Base-by-base conservation (phyloP, 129 eudicot species). In the Mikania micrantha region DNA sequence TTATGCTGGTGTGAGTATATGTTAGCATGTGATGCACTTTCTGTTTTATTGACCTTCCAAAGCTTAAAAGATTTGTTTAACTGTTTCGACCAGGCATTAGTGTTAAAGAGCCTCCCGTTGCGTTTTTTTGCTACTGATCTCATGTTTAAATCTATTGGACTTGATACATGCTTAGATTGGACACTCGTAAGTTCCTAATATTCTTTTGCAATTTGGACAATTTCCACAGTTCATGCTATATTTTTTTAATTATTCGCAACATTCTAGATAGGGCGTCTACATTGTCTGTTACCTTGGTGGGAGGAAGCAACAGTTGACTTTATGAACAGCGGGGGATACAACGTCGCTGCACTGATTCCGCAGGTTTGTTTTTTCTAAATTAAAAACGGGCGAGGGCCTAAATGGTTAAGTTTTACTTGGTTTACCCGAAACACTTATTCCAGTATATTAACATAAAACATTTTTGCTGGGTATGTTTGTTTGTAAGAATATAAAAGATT, bases 281-380 rank as follows among this genome's bases (percentile, higher is more conserved):
- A 86, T 83, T 89, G 96, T 68, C 75, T 75, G 11, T 57, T 93
- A 60, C 99, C 99, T 25, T 89, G 99, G 99, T 93, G 99, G 99
- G 95, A 74, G 48, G 96, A 93, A 15, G 81, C 90, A n/a, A 88
- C 96, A 19, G 95, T 93, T 12, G 79, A 81, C 70, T 93, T 93
- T 71, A 93, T 93, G 90, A 82, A 73, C 38, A 84, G 96, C 56
- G 99, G 99, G 34, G 99, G 99, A 24, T 93, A 89, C 75, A 81
- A 86, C 38, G 93, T 93, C 68, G 16, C 81, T 66, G 20, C 84
- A 29, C 86, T 74, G 59, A 93, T 93, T 50, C 34, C 60, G 58
- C 76, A 84, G 82, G 99, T 92, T 72, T 60, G 2, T 74, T 65
- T 44, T 42, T 31, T 27, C 64, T n/a, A n/a, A n/a, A n/a, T n/a